A percentile compares a stretch with the other conserved stretches of the same genome.
Evolutionary conservation across 257 asterid species (phyloP).

Genomic region (Pogostemon cablin): DNA sequence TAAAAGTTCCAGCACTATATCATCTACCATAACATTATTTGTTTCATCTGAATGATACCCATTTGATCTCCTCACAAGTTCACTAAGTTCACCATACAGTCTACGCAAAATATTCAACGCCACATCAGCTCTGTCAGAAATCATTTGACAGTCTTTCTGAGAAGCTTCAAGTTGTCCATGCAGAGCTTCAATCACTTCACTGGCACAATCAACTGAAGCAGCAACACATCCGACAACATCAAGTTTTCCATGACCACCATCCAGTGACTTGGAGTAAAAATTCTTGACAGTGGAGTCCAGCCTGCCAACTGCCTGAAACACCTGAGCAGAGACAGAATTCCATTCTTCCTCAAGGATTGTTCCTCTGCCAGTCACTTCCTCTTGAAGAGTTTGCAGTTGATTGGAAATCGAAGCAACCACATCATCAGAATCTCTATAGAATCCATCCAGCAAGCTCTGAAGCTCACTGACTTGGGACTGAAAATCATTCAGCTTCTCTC

Average conservation of each 20-base stretch:
- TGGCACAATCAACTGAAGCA: constrained; percentile 65
- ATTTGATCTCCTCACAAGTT: constrained; percentile 45
- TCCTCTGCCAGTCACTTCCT: constrained; percentile 61
- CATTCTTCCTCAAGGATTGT: constrained; percentile 55
- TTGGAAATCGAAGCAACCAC: constrained; percentile 54
- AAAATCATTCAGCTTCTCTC: constrained; percentile 49
- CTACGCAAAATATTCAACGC: constrained; percentile 48
- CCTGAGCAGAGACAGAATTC: constrained; percentile 56
- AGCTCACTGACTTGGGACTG: constrained; percentile 53
- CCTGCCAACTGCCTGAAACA: constrained; percentile 56
- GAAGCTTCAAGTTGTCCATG: constrained; percentile 60
- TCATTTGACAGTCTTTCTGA: constrained; percentile 47
- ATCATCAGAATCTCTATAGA: constrained; percentile 54
- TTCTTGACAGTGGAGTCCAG: constrained; percentile 54
- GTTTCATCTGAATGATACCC: constrained; percentile 45
- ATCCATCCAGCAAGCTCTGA: constrained; percentile 60
- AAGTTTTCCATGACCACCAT: constrained; percentile 38
- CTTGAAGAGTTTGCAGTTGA: constrained; percentile 58
- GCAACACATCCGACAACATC: constrained; percentile 51
- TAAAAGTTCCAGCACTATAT: constrained; percentile 47
- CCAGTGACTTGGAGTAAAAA: constrained; percentile 35
- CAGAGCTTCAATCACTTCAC: constrained; percentile 58
- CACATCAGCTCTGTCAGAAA: constrained; percentile 49
- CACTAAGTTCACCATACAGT: constrained; percentile 53
- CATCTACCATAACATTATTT: constrained; percentile 40